phyloP scores from a whole-genome alignment of 2,329 filamentous ascomycete species.

The Penicillium nordicum region DNA sequence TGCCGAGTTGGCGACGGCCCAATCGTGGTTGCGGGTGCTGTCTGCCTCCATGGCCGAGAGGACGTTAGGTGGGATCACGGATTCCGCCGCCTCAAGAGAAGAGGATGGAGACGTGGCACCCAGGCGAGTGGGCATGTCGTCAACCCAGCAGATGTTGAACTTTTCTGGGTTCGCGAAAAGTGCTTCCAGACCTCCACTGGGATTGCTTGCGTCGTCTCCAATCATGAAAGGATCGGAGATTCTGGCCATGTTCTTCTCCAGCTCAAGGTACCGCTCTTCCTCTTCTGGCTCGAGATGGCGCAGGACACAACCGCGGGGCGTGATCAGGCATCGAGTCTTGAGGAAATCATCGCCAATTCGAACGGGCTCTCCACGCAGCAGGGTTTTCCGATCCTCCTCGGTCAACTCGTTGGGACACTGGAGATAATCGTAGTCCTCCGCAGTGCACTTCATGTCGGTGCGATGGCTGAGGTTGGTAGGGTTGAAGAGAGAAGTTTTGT shows the following conservation, averaged over 20 bases:
- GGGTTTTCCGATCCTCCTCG: constrained; percentile 41
- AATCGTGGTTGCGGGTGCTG: constrained; percentile 37
- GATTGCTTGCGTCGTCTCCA: constrained; percentile 43
- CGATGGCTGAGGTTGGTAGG: constrained; percentile 41
- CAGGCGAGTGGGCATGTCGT: constrained; percentile 30
- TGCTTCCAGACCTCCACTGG: constrained; percentile 44
- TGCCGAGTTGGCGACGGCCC: constrained; percentile 36
- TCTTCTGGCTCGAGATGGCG: constrained; percentile 46
- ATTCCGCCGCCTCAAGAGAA: constrained; percentile 23
- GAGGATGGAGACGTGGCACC: constrained; percentile 25
- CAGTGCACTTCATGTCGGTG: constrained; percentile 42
- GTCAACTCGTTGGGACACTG: constrained; percentile 41
- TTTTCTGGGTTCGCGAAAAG: constrained; percentile 45
- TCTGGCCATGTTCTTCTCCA: constrained; percentile 39
- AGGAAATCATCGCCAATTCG: constrained; percentile 37
- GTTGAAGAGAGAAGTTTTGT: constrained; percentile 41
- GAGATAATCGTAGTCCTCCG: constrained; percentile 40
- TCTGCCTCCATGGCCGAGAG: constrained; percentile 41
- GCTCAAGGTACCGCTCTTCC: constrained; percentile 44
- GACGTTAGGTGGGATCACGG: constrained; percentile 35
- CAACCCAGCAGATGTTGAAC: constrained; percentile 46
- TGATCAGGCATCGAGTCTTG: constrained; percentile 45
- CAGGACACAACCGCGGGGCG: constrained; percentile 44
- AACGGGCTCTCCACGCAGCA: constrained; percentile 43
- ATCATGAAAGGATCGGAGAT: constrained; percentile 36